A percentile compares a stretch with the other conserved stretches of the same genome.
These are phyloP conservation scores for maize (Zea mays) DNA, from an alignment of 176 grass and related monocot species.

Conservation along the genomic window Zm-B73-REFERENCE-NAM-5.0 NC_050096.1:63744501-63745000, in stretches of 20 bases:
- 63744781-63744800: slow-evolving; percentile 12
- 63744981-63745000: too few species aligned
- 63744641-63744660: slow-evolving; percentile 3
- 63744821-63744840: slow-evolving; percentile 35
- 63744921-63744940: too few species aligned
- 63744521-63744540: too few species aligned
- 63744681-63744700: slow-evolving; percentile 16
- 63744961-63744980: too few species aligned
- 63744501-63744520: too few species aligned
- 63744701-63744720: neutral
- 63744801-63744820: slow-evolving; percentile 15
- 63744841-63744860: neutral
- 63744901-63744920: neutral
- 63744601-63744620: too few species aligned
- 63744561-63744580: too few species aligned
- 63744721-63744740: neutral
- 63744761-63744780: neutral
- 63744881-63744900: slow-evolving; percentile 5
- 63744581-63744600: too few species aligned
- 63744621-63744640: neutral
- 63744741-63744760: neutral
- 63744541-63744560: too few species aligned
- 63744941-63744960: too few species aligned
- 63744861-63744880: slow-evolving; percentile 8
- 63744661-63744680: slow-evolving; percentile 10